Conservation (phyloP, 208 protist species). For the Balamuthia mandrillaris region DNA sequence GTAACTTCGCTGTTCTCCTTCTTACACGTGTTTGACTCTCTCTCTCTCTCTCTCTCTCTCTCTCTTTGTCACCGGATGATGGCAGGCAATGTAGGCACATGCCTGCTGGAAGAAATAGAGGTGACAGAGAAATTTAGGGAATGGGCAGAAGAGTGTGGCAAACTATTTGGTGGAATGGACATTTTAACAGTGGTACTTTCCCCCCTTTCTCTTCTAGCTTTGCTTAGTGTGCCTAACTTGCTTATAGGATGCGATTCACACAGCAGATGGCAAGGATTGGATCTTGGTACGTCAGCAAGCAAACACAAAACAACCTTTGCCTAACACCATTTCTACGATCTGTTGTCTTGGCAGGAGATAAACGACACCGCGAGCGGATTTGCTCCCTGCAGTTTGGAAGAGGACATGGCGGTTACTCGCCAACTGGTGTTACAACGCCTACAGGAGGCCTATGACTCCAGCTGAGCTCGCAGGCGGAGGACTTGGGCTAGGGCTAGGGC, state of each 20-base stretch:
- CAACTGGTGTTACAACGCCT: conserved; percentile 24
- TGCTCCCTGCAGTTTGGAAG: neutral
- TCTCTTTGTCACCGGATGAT: no score
- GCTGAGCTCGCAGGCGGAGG: no score
- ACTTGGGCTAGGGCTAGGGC: no score
- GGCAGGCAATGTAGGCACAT: conserved; percentile 13
- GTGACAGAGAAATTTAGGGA: conserved; percentile 17
- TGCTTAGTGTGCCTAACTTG: neutral
- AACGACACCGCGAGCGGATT: conserved; percentile 50
- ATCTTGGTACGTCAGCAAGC: conserved; percentile 47
- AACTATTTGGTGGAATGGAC: conserved; percentile 39
- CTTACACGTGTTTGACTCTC: no score
- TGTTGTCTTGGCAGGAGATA: no score
- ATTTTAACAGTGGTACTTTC: conserved; percentile 9
- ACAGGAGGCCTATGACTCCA: neutral
- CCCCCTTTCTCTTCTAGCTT: neutral
- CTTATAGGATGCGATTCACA: conserved; percentile 41
- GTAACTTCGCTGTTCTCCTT: conserved; percentile 10
- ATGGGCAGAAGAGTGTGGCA: conserved; percentile 41
- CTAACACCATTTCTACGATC: no score
- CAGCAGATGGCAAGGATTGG: conserved; percentile 49
- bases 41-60: no score
- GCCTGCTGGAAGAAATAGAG: neutral
- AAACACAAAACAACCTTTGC: no score
- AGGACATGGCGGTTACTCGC: conserved; percentile 32